A percentile compares a stretch with the other conserved stretches of the same genome.
These are phyloP conservation scores for Byssochlamys sp. DNA, from an alignment of 2,329 filamentous ascomycete genomes.

Conservation along the genomic window DNA sequence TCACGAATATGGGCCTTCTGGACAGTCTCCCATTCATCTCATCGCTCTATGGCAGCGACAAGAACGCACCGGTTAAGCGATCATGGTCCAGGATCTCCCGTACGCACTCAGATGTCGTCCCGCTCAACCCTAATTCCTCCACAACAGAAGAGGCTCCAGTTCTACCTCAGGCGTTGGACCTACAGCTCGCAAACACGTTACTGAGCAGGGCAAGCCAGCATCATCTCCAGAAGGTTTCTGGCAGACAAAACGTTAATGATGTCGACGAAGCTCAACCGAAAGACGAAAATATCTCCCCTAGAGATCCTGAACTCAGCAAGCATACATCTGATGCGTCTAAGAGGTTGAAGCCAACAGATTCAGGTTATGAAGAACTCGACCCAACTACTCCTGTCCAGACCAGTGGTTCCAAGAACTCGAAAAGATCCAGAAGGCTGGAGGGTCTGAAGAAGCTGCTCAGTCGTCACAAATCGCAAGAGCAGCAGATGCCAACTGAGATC, in stretches of 20 bases:
- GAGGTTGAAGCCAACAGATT: not conserved
- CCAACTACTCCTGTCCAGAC: not conserved
- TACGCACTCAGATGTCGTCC: slow-evolving; percentile 3
- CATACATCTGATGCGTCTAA: not conserved
- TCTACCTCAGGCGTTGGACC: not conserved
- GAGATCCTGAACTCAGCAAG: not conserved
- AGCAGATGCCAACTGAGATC: not conserved
- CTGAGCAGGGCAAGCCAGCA: not conserved
- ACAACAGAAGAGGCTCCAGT: not conserved
- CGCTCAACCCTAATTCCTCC: slow-evolving; percentile 5
- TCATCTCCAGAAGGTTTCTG: not conserved
- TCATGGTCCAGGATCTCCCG: slow-evolving; percentile 8
- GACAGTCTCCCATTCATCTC: slow-evolving; percentile 1
- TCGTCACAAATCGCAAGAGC: slow-evolving; percentile 7
- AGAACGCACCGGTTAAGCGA: not conserved
- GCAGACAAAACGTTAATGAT: not conserved
- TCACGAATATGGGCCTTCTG: slow-evolving; percentile 1
- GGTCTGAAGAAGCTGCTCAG: slow-evolving; percentile 12
- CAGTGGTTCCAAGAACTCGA: slow-evolving; percentile 3
- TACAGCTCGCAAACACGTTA: not conserved
- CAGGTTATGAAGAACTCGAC: not conserved
- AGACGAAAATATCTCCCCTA: not conserved
- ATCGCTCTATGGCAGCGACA: slow-evolving; percentile 1
- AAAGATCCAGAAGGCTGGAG: slow-evolving; percentile 7
- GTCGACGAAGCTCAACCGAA: not conserved